phyloP scores from a whole-genome alignment of 106 monocot species.

The Gastrodia elata region DNA sequence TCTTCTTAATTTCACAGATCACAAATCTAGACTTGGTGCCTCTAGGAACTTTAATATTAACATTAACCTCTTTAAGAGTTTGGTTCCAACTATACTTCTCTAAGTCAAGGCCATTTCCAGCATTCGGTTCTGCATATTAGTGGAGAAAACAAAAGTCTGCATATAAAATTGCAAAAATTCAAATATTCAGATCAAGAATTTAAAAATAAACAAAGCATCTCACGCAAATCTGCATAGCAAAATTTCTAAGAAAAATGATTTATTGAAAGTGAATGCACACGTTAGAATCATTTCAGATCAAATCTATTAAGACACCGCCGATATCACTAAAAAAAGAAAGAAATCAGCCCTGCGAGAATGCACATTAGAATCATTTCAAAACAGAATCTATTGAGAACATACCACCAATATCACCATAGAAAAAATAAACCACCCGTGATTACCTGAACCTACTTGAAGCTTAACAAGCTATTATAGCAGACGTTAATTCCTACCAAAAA shows the following conservation, averaged over 20 bases:
- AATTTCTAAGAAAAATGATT: neutral
- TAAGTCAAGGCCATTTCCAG: constrained; percentile 87
- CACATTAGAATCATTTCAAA: no score
- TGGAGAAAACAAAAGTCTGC: neutral
- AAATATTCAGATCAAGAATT: neutral
- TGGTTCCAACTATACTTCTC: constrained; percentile 91
- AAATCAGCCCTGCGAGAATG: no score
- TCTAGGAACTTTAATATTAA: constrained; percentile 63
- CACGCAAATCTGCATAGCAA: neutral
- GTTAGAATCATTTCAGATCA: neutral
- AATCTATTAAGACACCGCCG: no score
- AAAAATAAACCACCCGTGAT: no score
- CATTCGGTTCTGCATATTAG: constrained; percentile 53
- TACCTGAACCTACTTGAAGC: no score
- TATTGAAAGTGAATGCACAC: neutral
- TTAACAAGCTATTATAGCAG: no score
- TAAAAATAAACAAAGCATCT: neutral
- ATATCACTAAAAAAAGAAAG: no score
- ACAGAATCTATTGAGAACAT: no score
- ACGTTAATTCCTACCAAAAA: no score
- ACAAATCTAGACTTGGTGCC: constrained; percentile 82
- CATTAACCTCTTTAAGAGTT: constrained; percentile 67
- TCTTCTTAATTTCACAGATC: constrained; percentile 81
- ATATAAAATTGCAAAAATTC: neutral
- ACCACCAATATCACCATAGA: no score